Evolutionary conservation across 495 filamentous ascomycete genomes (phyloP).

Genomic region (Margaritispora aquatica): DNA sequence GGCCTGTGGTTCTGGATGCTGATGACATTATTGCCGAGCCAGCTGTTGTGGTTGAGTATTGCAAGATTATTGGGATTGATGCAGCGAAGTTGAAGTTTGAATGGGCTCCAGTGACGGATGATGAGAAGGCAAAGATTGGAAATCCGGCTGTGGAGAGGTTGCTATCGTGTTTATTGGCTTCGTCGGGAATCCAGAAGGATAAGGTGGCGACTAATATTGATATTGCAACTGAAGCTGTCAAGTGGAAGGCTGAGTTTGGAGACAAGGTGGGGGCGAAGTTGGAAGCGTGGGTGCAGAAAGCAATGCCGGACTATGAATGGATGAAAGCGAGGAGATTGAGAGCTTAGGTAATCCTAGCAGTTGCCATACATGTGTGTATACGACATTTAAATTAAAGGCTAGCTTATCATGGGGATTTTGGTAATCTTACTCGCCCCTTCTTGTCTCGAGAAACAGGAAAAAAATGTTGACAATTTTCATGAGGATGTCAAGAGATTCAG

Average conservation of each 20-base stretch:
- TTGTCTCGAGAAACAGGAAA: too few species aligned
- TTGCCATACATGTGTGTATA: too few species aligned
- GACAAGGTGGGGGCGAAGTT: conserved; percentile 29
- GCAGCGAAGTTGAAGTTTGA: conserved; percentile 28
- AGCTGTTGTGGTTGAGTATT: conserved; percentile 27
- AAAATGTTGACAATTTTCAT: too few species aligned
- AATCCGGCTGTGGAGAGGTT: conserved; percentile 12
- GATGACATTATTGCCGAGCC: conserved; percentile 38
- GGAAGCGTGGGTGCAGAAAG: conserved; percentile 31
- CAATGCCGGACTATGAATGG: conserved; percentile 43
- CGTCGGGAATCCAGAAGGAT: conserved; percentile 30
- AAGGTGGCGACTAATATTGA: conserved; percentile 32
- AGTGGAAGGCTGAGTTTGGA: conserved; percentile 44
- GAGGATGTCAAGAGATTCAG: too few species aligned
- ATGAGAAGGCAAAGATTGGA: conserved; percentile 2
- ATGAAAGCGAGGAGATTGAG: conserved; percentile 31
- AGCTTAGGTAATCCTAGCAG: too few species aligned
- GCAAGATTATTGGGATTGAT: conserved; percentile 32
- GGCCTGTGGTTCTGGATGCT: conserved; percentile 37
- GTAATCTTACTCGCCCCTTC: too few species aligned
- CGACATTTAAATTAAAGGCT: too few species aligned
- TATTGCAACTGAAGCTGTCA: conserved; percentile 32
- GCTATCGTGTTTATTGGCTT: conserved; percentile 28
- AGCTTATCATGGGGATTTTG: too few species aligned
- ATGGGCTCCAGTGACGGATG: conserved; percentile 28